Evolutionary conservation across 345 rosid species (phyloP).

Genomic region (Corchorus olitorius): DNA sequence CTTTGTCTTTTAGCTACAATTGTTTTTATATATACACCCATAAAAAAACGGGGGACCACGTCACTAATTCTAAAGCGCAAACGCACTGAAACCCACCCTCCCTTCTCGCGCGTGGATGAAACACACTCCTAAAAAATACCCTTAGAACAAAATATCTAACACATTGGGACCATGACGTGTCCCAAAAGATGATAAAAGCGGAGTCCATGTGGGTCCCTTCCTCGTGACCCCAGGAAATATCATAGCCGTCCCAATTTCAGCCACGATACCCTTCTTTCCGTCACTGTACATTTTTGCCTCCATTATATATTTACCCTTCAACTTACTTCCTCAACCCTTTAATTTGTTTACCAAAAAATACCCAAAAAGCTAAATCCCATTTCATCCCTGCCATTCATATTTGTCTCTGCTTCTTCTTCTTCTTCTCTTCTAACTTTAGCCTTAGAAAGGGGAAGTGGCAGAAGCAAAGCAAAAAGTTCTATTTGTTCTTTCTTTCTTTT

Average conservation of each 20-base stretch:
- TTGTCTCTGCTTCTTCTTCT: background rate
- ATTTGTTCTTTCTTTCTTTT: no score
- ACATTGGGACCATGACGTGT: slow-evolving; percentile 32
- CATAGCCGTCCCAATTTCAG: slow-evolving; percentile 30
- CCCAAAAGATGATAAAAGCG: slow-evolving; percentile 40
- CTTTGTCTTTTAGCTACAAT: slow-evolving; percentile 3
- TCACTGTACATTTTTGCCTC: slow-evolving; percentile 20
- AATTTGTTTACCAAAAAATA: background rate
- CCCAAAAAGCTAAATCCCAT: background rate
- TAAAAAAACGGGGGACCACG: background rate
- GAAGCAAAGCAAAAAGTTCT: no score
- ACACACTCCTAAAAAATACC: background rate
- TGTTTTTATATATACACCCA: background rate
- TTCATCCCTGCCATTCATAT: background rate
- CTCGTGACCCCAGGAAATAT: slow-evolving; percentile 39
- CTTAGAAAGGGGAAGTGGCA: background rate
- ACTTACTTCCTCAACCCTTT: slow-evolving; percentile 5
- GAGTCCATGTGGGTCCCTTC: slow-evolving; percentile 47
- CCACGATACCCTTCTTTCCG: slow-evolving; percentile 33
- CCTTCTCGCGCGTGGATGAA: slow-evolving; percentile 22
- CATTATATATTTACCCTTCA: slow-evolving; percentile 22
- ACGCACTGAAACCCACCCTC: background rate
- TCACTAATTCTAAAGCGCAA: background rate
- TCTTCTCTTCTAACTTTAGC: background rate
- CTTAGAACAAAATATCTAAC: slow-evolving; percentile 34